These are phyloP conservation scores for Termitomyces sp. DNA, from an alignment of 768 basidiomycete species.

Conservation along the genomic window DNA sequence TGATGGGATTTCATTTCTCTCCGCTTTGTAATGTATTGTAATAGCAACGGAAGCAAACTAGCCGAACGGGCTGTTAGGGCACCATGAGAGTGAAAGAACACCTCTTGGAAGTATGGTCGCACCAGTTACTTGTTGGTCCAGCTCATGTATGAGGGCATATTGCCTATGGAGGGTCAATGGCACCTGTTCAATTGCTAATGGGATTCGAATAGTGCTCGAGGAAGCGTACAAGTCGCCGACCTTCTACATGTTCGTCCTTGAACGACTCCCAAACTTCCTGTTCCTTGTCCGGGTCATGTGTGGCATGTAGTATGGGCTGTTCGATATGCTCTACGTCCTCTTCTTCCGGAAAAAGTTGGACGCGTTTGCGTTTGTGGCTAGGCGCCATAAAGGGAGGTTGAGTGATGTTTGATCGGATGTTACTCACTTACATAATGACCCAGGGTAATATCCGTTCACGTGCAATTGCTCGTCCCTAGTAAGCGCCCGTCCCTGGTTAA, in stretches of 20 bases:
- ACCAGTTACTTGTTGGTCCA: conserved; percentile 66
- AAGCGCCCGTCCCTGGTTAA: not conserved
- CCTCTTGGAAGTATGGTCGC: conserved; percentile 14
- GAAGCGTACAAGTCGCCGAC: conserved; percentile 27
- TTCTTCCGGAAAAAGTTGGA: conserved; percentile 31
- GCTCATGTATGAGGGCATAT: conserved; percentile 62
- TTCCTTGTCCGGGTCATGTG: conserved; percentile 40
- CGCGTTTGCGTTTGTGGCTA: conserved; percentile 43
- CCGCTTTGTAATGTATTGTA: conserved; percentile 37
- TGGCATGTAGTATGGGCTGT: conserved; percentile 9
- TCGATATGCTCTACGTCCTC: conserved; percentile 20
- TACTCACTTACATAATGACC: not conserved
- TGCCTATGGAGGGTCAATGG: conserved; percentile 72
- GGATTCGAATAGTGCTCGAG: not conserved
- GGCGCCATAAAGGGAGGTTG: conserved; percentile 13
- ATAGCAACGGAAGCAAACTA: conserved; percentile 38
- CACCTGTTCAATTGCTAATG: conserved; percentile 68
- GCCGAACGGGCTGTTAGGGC: conserved; percentile 29
- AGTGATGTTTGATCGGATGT: not conserved
- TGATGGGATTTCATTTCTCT: not conserved
- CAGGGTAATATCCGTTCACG: not conserved
- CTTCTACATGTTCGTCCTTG: conserved; percentile 77
- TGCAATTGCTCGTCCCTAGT: not conserved
- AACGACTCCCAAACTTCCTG: conserved; percentile 69
- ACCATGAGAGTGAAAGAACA: not conserved